These are phyloP conservation scores for Phalaenopsis hybrid DNA, from an alignment of 116 monocot genomes.

Conservation along the genomic window DNA sequence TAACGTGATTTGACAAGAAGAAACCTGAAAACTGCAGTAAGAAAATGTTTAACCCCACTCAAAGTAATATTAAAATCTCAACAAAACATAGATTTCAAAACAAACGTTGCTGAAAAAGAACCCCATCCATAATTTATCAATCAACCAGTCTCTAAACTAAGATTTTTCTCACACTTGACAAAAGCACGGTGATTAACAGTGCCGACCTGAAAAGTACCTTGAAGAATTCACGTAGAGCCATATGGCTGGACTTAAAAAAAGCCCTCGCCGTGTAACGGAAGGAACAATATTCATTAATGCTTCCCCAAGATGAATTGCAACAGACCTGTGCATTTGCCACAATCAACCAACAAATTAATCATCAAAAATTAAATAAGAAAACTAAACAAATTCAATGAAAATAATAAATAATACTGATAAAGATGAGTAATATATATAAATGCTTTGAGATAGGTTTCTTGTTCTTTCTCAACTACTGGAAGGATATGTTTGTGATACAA, in stretches of 20 bases:
- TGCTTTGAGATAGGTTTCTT: too few species aligned
- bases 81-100: neutral
- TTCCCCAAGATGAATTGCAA: constrained; percentile 15
- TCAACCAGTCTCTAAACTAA: neutral
- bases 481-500: too few species aligned
- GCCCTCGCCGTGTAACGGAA: constrained; percentile 32
- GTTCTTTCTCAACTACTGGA: too few species aligned
- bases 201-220: constrained; percentile 84
- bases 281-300: constrained; percentile 13
- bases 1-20: neutral
- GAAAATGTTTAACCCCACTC: too few species aligned
- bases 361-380: neutral
- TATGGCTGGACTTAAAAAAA: constrained; percentile 36
- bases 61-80: too few species aligned
- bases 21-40: neutral
- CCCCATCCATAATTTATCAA: neutral
- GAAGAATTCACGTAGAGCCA: constrained; percentile 43
- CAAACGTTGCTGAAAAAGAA: neutral
- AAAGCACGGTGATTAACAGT: constrained; percentile 25
- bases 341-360: constrained; percentile 8
- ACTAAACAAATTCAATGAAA: neutral
- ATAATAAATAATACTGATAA: neutral
- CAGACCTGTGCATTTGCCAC: constrained; percentile 20
- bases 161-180: neutral
- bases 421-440: too few species aligned